phyloP scores from a whole-genome alignment of 2,329 filamentous ascomycete species.

The Blastomyces gilchristii region DNA sequence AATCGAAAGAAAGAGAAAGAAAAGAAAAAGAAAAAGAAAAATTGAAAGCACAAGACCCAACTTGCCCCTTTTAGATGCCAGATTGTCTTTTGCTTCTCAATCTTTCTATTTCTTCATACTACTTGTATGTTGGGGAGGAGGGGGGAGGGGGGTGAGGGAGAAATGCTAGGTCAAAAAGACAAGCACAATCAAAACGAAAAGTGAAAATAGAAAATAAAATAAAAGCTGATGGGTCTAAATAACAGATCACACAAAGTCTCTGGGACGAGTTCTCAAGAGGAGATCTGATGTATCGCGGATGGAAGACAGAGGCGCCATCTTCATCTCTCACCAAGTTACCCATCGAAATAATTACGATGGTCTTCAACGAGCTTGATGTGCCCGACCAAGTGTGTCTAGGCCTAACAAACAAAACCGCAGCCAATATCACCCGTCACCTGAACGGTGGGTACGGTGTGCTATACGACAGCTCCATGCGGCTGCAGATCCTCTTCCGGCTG shows the following conservation, averaged over 20 bases:
- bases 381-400: slow-evolving; percentile 11
- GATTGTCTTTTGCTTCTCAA: not conserved
- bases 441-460: slow-evolving; percentile 4
- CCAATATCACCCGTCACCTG: slow-evolving; percentile 1
- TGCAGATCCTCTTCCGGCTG: slow-evolving; percentile 12
- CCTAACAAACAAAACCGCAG: slow-evolving; percentile 11
- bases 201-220: not conserved
- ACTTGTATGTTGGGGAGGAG: not conserved
- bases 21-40: not conserved
- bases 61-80: not conserved
- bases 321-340: slow-evolving; percentile 6
- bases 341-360: slow-evolving; percentile 5
- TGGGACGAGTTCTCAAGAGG: not conserved
- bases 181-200: too few species aligned
- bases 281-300: not conserved
- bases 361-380: slow-evolving; percentile 12
- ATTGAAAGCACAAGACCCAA: too few species aligned
- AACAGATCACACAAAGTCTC: not conserved
- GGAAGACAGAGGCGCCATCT: not conserved
- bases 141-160: not conserved
- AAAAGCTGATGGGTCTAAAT: slow-evolving; percentile 6
- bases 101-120: not conserved
- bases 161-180: not conserved
- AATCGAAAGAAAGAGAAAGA: not conserved
- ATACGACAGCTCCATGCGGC: slow-evolving; percentile 8